Evolutionary conservation across 2,329 filamentous ascomycete species (phyloP).

Genomic region (Phialophora macrospora): DNA sequence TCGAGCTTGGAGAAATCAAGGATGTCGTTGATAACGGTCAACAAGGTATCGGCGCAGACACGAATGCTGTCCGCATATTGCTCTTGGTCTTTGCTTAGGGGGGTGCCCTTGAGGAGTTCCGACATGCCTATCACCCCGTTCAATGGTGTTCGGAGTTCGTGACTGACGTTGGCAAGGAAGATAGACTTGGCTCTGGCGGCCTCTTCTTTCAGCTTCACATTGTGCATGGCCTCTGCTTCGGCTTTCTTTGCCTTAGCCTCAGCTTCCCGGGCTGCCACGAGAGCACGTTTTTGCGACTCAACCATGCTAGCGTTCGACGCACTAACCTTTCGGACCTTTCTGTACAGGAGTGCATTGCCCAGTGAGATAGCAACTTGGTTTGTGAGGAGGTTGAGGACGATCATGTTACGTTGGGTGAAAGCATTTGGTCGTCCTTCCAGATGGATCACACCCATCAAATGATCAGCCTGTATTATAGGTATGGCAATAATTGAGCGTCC

Average conservation of each 20-base stretch:
- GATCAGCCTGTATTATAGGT: slow-evolving; percentile 65
- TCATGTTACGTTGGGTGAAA: slow-evolving; percentile 64
- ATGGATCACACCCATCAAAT: slow-evolving; percentile 65
- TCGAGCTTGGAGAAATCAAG: slow-evolving; percentile 60
- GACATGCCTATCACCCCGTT: slow-evolving; percentile 52
- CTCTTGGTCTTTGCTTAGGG: slow-evolving; percentile 49
- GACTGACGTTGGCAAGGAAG: slow-evolving; percentile 53
- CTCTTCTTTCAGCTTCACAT: slow-evolving; percentile 69
- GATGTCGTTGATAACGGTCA: slow-evolving; percentile 54
- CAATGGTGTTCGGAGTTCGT: slow-evolving; percentile 51
- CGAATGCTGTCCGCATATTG: slow-evolving; percentile 50
- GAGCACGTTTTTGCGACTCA: slow-evolving; percentile 66
- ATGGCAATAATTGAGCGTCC: slow-evolving; percentile 66
- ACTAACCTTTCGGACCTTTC: slow-evolving; percentile 64
- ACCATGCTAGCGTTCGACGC: slow-evolving; percentile 69
- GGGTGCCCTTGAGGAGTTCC: slow-evolving; percentile 49
- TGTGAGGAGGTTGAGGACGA: slow-evolving; percentile 61
- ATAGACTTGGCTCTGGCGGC: slow-evolving; percentile 61
- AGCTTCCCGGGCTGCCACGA: slow-evolving; percentile 65
- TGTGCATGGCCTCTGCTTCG: slow-evolving; percentile 67
- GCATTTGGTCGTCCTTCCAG: slow-evolving; percentile 67
- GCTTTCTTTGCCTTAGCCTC: slow-evolving; percentile 69
- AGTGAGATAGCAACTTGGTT: slow-evolving; percentile 69
- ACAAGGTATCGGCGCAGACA: slow-evolving; percentile 49
- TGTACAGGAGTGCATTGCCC: slow-evolving; percentile 68